Base-by-base conservation (phyloP, 108 stramenopile genomes). In the Heterococcus sp. region DNA sequence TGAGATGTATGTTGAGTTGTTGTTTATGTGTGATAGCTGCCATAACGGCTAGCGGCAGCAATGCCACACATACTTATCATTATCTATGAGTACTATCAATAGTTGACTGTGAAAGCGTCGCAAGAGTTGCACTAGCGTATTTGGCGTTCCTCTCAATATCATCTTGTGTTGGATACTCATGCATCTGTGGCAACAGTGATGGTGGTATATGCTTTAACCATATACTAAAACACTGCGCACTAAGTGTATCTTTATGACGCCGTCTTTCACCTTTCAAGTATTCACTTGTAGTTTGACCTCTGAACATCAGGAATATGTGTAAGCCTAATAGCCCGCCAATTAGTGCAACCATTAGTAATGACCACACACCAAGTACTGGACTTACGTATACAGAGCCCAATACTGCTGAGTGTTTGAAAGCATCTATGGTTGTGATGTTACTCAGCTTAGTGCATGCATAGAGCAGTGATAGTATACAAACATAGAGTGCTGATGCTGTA, bases 251-350 rank as follows among this genome's bases (percentile, higher is more conserved):
- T 14, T 82, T 39, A 0, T 68, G 70, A 66, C 80, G 35, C 0
- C 73, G 46, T 35, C 72, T 82, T 72, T 81, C 83, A 64, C 85
- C 83, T 34, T 78, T 65, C 21, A 82, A 70, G 77, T 69, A 86
- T 78, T 89, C 89, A 73, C 88, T 89, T 0, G 89, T 89, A 11
- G 89, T 89, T 32, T 81, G 75, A 30, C 85, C 87, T 32, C 38
- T 63, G 34, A 37, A 66, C 27, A 89, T 82, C 34, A 89, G 85
- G 36, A 30, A 86, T 2, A 37, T 38, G 85, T 89, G 89, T 35
- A 88, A 87, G 4, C 39, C 27, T 36, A 79, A 65, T 28, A 89
- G 71, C 30, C 83, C 82, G 21, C 85, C 87, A 5, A 89, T 85
- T 26, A 88, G 65, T 2, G 75, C 67, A 3, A 72, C 72, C 68